Evolutionary conservation across 129 eudicot genomes (phyloP), one percentile per base, ranked within the genome.

Genomic region (Smallanthus sonchifolius): DNA sequence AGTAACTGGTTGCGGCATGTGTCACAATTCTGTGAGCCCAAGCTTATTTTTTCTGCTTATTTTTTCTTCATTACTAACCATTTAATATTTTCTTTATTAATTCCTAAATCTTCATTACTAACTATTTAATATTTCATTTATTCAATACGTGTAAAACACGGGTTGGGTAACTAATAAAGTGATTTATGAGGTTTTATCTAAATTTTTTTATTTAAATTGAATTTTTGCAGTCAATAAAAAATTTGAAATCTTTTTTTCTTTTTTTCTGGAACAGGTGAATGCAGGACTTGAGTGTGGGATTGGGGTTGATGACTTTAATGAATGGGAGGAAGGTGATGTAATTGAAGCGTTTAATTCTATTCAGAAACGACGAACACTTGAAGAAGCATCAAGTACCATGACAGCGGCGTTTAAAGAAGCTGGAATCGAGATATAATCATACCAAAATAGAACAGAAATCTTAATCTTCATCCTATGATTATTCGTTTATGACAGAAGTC

Each of bases 221-320:
- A 7, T 48, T 48, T 48, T 48, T 48, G 19, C 19, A 4, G 19
- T 14, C 49, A 5, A 44, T 13, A 10, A 2, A 44, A 44, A 44
- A 44, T 44, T 2, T 44, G 49, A 13, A 44, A 44, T 44, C 52
- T 13, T 13, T 1, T 3, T 75, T 42, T n/a, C n/a, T 17, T 43
- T 24, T 1, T 24, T 52, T 75, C 38, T 65, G 67, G 78, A 65
- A 74, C 89, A 93, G 98, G 97, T 90, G 67, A 88, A 77, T 64
- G 92, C 88, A 9, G 98, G 98, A 77, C 77, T 94, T 35, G 98
- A 94, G 68, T 94, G 98, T 62, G 98, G 98, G 13, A 87, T 94
- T 17, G 97, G 97, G 24, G 73, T 81, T 10, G 93, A 91, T 13
- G 93, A 78, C 6, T 94, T 83, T 74, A 74, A 73, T 20, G 91